These are phyloP conservation scores for Fusarium begoniae DNA, from an alignment of 2,329 filamentous ascomycete genomes.

Conservation along the genomic window DNA sequence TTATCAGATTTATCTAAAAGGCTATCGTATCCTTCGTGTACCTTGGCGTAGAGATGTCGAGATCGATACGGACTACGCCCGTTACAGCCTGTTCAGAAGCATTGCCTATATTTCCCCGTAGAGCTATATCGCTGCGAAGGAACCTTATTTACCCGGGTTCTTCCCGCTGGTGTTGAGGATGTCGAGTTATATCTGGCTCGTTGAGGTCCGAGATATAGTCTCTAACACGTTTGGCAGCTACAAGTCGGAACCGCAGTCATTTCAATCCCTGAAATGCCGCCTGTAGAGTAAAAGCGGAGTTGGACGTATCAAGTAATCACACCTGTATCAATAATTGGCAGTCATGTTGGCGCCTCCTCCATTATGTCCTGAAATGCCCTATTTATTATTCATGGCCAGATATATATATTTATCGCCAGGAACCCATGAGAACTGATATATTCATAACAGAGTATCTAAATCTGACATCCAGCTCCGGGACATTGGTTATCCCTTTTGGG, in stretches of 20 bases:
- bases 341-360: neutral
- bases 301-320: rapidly evolving
- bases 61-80: neutral
- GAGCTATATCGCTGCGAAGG: neutral
- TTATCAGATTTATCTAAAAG: neutral
- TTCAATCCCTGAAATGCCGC: neutral
- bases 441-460: neutral
- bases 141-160: neutral
- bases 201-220: neutral
- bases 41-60: neutral
- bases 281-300: neutral
- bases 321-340: no score
- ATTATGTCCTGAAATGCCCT: neutral
- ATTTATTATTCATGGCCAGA: neutral
- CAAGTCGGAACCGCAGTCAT: neutral
- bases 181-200: no score
- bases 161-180: neutral
- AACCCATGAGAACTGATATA: rapidly evolving
- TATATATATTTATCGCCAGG: neutral
- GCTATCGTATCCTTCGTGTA: neutral
- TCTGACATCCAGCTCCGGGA: neutral
- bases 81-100: neutral
- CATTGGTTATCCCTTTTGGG: rapidly evolving
- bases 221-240: neutral
- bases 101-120: no score